Conservation (phyloP, 495 filamentous ascomycete species). For the Hypomontagnella submonticulosa region DNA sequence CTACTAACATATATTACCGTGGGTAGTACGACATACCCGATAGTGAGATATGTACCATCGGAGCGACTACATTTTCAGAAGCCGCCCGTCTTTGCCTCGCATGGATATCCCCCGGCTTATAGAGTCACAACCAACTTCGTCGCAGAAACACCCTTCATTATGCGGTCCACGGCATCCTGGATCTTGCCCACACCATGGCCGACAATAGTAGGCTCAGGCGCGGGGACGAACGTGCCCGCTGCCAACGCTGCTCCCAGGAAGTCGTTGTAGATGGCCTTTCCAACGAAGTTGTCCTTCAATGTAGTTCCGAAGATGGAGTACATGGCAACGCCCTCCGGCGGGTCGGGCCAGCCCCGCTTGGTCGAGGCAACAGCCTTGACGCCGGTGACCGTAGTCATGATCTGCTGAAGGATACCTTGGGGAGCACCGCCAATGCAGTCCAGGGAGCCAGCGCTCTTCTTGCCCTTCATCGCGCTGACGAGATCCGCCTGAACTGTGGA, state of each 20-base stretch:
- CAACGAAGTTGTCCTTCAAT: constrained; percentile 47
- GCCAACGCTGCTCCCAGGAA: constrained; percentile 31
- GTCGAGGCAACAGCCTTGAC: constrained; percentile 37
- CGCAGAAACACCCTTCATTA: constrained; percentile 56
- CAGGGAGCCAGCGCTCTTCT: constrained; percentile 36
- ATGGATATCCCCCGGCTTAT: constrained; percentile 18
- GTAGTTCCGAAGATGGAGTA: constrained; percentile 34
- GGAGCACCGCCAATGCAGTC: constrained; percentile 33
- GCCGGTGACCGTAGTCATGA: constrained; percentile 21
- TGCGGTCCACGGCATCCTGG: constrained; percentile 34
- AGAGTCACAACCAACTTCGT: constrained; percentile 55
- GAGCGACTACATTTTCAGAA: constrained; percentile 8
- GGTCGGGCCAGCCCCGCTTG: constrained; percentile 37
- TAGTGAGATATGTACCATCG: constrained; percentile 13
- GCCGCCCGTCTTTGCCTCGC: background rate
- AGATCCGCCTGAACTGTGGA: constrained; percentile 48
- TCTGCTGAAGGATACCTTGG: constrained; percentile 37
- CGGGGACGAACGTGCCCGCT: constrained; percentile 28
- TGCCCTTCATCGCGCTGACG: constrained; percentile 44
- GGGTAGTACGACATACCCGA: no score
- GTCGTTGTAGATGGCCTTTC: constrained; percentile 45
- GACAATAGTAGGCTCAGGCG: constrained; percentile 30
- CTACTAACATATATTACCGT: no score
- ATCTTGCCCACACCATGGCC: constrained; percentile 37
- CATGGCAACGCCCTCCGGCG: constrained; percentile 28